A percentile compares a stretch with the other conserved stretches of the same genome.
These are phyloP conservation scores for Harringtonia lauricola DNA, from an alignment of 2,329 filamentous ascomycete genomes.

Conservation along the genomic window DNA sequence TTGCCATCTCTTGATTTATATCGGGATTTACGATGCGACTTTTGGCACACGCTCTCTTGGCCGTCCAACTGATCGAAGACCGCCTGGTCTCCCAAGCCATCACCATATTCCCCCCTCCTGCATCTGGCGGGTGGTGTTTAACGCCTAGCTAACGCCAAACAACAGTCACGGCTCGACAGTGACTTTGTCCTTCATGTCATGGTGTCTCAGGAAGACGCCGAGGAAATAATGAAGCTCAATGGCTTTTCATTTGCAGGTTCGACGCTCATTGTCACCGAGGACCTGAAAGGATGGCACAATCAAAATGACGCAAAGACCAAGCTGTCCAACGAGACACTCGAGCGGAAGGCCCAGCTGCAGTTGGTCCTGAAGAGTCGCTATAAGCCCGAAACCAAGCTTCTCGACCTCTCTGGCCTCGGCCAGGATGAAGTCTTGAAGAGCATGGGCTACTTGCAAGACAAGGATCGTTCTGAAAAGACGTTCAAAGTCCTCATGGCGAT, in stretches of 20 bases:
- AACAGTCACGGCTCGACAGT: conserved; percentile 55
- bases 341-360: conserved; percentile 59
- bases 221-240: conserved; percentile 57
- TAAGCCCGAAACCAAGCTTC: conserved; percentile 56
- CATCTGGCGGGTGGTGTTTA: conserved; percentile 17
- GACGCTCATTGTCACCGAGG: conserved; percentile 42
- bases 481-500: conserved; percentile 88
- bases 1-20: background rate
- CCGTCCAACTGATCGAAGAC: conserved; percentile 3
- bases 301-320: conserved; percentile 16
- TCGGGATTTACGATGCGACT: background rate
- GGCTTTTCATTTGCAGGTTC: conserved; percentile 58
- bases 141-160: conserved; percentile 54
- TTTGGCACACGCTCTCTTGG: background rate
- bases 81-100: background rate
- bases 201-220: conserved; percentile 51
- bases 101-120: background rate
- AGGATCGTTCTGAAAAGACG: conserved; percentile 68
- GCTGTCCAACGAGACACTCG: conserved; percentile 40
- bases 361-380: conserved; percentile 67
- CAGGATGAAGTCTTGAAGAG: conserved; percentile 59
- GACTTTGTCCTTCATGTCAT: conserved; percentile 55
- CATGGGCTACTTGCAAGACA: conserved; percentile 65
- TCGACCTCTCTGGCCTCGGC: conserved; percentile 71
- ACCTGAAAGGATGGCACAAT: conserved; percentile 26